Percentiles rank a stretch among this genome's conserved stretches.
phyloP scores from a whole-genome alignment of 768 basidiomycete species.

The Clathrus columnatus region DNA sequence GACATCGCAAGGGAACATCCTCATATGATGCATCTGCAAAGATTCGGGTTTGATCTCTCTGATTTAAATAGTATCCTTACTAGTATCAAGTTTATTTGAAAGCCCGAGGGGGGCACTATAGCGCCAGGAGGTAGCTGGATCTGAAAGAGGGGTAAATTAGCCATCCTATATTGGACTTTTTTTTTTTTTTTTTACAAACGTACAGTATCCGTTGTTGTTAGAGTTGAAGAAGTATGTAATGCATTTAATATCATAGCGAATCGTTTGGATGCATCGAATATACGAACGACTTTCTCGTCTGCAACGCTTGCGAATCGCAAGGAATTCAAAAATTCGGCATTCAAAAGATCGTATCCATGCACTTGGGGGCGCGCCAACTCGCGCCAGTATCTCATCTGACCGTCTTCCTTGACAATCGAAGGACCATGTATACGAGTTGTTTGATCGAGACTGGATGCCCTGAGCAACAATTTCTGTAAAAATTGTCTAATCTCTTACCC shows the following conservation, averaged over 20 bases:
- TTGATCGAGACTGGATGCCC: slow-evolving; percentile 64
- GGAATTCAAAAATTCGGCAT: slow-evolving; percentile 64
- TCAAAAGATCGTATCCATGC: slow-evolving; percentile 90
- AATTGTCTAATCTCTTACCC: slow-evolving; percentile 42
- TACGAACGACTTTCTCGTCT: slow-evolving; percentile 91
- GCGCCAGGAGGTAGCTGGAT: slow-evolving; percentile 62
- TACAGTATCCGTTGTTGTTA: slow-evolving; percentile 38
- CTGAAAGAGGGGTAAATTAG: slow-evolving; percentile 27
- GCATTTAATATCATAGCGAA: slow-evolving; percentile 61
- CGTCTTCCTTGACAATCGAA: slow-evolving; percentile 20
- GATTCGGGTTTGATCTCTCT: background rate
- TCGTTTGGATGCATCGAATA: slow-evolving; percentile 82
- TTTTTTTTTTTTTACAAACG: background rate
- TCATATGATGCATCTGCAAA: background rate
- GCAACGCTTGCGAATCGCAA: slow-evolving; percentile 84
- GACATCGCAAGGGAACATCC: slow-evolving; percentile 29
- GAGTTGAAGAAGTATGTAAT: slow-evolving; percentile 36
- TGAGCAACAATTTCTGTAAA: background rate
- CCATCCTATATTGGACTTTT: background rate
- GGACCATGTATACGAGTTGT: slow-evolving; percentile 84
- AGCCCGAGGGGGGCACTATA: slow-evolving; percentile 83
- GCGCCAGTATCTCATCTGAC: slow-evolving; percentile 49
- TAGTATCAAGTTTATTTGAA: slow-evolving; percentile 89
- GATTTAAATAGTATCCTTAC: slow-evolving; percentile 40
- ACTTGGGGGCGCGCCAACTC: slow-evolving; percentile 91